Conservation (phyloP, 352 stramenopile species). For the Globisporangium rhizosaccharum region DNA sequence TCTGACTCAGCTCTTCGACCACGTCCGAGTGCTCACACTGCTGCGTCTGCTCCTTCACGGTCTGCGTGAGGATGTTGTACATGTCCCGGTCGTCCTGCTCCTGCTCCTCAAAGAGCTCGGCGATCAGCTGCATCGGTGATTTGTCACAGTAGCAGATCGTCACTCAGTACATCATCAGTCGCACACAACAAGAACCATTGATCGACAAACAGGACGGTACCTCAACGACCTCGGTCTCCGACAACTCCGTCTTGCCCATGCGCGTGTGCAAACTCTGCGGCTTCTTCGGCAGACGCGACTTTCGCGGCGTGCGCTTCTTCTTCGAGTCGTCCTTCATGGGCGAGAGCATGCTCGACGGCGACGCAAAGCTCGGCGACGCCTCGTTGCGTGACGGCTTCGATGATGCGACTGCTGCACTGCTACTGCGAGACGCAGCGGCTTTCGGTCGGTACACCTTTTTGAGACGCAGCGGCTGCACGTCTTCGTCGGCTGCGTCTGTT, state of each 20-base stretch:
- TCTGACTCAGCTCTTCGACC: conserved; percentile 59
- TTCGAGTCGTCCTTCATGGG: conserved; percentile 54
- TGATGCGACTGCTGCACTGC: neutral
- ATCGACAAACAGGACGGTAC: conserved; percentile 3
- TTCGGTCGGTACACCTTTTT: conserved; percentile 6
- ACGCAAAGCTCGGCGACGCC: conserved; percentile 11
- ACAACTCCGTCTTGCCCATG: conserved; percentile 24
- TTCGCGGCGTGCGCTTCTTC: conserved; percentile 27
- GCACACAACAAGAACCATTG: neutral
- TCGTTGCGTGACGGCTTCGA: neutral
- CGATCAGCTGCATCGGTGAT: conserved; percentile 26
- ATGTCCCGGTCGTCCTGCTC: conserved; percentile 75
- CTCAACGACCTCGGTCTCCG: conserved; percentile 33
- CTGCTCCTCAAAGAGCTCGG: conserved; percentile 60
- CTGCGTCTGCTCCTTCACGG: conserved; percentile 55
- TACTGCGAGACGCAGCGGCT: neutral
- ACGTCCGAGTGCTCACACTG: conserved; percentile 56
- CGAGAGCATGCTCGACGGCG: conserved; percentile 27
- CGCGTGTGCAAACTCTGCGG: conserved; percentile 36
- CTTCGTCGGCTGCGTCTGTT: neutral
- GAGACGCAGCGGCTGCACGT: conserved; percentile 9
- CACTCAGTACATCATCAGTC: neutral
- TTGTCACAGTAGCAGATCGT: neutral
- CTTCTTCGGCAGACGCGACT: conserved; percentile 32
- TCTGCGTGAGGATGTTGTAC: conserved; percentile 63